Base-by-base conservation (phyloP, 2,329 filamentous ascomycete genomes). In the Alternaria brassicicola region DNA sequence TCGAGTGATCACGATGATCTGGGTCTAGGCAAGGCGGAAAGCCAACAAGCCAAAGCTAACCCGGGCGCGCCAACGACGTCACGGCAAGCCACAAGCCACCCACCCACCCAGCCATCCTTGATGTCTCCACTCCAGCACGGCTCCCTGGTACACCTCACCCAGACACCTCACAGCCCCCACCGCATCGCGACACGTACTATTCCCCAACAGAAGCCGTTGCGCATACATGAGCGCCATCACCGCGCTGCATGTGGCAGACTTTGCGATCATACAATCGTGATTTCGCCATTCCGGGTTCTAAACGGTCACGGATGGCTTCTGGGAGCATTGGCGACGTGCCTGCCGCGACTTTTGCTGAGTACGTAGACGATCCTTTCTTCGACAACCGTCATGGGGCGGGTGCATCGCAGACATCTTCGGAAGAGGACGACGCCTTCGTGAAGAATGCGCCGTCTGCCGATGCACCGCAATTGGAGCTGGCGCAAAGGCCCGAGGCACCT, bases 321-420 rank as follows among this genome's bases (percentile, higher is more conserved):
- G 76, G 75, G 61, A 80, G 79, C 70, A 81, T 84, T 64, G 78
- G 76, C 64, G 76, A 79, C 61, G 74, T 78, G 61, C 78, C 81
- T 67, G 81, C 82, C 60, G 77, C 78, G 60, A 78, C 76, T 57
- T 84, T 81, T 78, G 82, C 83, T 73, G 81, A 83, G 83, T 85
- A 82, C 74, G 82, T 81, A 68, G 63, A 63, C 55, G 66, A 66
- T 55, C 62, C 68, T 64, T 70, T 67, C 59, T 35, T 62, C 59
- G 58, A 63, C 39, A 52, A 39, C 39, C 26, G 35, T 21, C 43
- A 54, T 17, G 47, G 45, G 47, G 38, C 41, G 17, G 64, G 61
- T 53, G 62, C 64, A 45, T 66, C 61, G 53, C 61, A 64, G 41
- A 43, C 59, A 28, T 52, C 52, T 35, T 57, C 48, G 23, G 57